Percentiles rank a stretch among this genome's conserved stretches.
Conservation (phyloP, 108 stramenopile species). For the Nitzschia putrida region DNA sequence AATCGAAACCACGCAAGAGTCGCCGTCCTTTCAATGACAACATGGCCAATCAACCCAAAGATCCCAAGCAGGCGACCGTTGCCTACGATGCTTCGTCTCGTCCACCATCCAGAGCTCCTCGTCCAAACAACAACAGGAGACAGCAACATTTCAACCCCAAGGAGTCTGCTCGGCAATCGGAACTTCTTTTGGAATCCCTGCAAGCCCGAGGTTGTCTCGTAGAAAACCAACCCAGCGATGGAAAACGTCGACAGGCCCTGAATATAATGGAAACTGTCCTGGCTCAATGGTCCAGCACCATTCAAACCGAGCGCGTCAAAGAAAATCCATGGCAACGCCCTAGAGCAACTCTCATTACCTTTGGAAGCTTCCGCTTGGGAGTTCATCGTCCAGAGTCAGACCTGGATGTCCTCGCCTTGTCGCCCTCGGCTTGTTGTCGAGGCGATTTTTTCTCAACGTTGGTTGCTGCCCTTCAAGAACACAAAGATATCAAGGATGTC, state of each 20-base stretch:
- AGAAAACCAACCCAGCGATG: slow-evolving; percentile 4
- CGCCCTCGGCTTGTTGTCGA: slow-evolving; percentile 47
- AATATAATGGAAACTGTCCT: slow-evolving; percentile 33
- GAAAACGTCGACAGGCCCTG: slow-evolving; percentile 21
- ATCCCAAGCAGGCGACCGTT: background rate
- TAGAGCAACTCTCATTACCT: slow-evolving; percentile 38
- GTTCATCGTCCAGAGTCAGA: slow-evolving; percentile 73
- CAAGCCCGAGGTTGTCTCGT: slow-evolving; percentile 8
- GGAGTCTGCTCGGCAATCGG: background rate
- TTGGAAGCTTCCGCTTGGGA: slow-evolving; percentile 76
- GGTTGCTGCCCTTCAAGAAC: slow-evolving; percentile 46
- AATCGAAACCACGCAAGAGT: background rate
- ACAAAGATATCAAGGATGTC: slow-evolving; percentile 18
- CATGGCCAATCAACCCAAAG: background rate
- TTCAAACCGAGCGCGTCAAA: background rate
- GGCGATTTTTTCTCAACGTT: slow-evolving; percentile 67
- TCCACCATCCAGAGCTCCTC: too few species aligned
- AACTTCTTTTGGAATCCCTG: background rate
- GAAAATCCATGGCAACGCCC: background rate
- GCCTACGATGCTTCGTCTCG: too few species aligned
- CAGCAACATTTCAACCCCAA: background rate
- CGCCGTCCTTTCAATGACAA: background rate
- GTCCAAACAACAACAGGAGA: background rate
- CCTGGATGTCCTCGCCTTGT: slow-evolving; percentile 66
- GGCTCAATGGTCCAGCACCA: slow-evolving; percentile 26